phyloP scores from a whole-genome alignment of 148 eudicot genomes.

The Mesembryanthemum crystallinum region DNA sequence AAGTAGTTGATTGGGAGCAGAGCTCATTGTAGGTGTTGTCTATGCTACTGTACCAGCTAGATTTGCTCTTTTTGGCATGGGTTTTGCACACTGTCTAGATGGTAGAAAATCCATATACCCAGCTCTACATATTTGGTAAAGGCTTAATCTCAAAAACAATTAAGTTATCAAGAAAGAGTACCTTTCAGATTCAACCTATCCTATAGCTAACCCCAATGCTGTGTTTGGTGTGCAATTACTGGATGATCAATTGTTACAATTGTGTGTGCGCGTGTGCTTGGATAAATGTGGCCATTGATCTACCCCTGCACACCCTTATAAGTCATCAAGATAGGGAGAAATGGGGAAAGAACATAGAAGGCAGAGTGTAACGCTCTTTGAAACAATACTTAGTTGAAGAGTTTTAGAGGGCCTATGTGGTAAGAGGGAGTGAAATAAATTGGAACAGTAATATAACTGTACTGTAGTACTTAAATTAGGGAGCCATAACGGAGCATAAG shows the following conservation, averaged over 20 bases:
- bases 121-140: not conserved
- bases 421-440: too few species aligned
- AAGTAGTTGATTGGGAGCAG: not conserved
- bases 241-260: not conserved
- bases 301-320: too few species aligned
- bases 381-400: not conserved
- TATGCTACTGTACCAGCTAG: not conserved
- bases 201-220: too few species aligned
- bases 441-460: too few species aligned
- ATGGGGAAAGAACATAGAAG: too few species aligned
- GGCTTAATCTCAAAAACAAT: not conserved
- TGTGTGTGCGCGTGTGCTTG: not conserved
- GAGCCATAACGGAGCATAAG: too few species aligned
- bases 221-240: not conserved
- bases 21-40: not conserved
- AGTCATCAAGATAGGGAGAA: too few species aligned
- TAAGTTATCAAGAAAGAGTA: too few species aligned
- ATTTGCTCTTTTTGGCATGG: not conserved
- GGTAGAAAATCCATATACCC: not conserved
- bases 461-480: too few species aligned
- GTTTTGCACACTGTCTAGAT: not conserved
- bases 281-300: too few species aligned
- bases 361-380: not conserved
- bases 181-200: too few species aligned
- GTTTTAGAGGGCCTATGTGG: too few species aligned